phyloP scores from a whole-genome alignment of 2,329 filamentous ascomycete species.

The Curvularia verruculosa region DNA sequence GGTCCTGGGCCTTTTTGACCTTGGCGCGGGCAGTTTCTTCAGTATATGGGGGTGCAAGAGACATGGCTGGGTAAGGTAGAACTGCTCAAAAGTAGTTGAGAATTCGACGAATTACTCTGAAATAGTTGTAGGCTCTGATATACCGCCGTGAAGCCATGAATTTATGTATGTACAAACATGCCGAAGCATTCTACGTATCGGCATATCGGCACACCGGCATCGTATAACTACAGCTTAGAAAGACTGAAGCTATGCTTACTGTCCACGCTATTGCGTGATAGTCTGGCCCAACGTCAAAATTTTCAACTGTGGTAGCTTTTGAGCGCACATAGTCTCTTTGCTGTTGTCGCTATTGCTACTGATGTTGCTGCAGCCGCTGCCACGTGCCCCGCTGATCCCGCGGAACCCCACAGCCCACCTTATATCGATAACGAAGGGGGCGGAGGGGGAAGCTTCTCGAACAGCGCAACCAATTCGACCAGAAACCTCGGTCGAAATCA shows the following conservation, averaged over 20 bases:
- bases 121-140: background rate
- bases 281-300: background rate
- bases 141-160: background rate
- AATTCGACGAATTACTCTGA: background rate
- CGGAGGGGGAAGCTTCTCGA: slow-evolving; percentile 7
- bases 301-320: background rate
- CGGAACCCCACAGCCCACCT: background rate
- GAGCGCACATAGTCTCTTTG: background rate
- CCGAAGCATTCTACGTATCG: slow-evolving; percentile 5
- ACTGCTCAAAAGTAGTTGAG: background rate
- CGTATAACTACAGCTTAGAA: background rate
- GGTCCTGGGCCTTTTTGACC: slow-evolving; percentile 82
- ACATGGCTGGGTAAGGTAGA: slow-evolving; percentile 40
- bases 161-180: background rate
- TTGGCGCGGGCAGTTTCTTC: slow-evolving; percentile 73
- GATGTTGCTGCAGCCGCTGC: no score
- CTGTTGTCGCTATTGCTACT: background rate
- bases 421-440: background rate
- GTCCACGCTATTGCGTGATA: background rate
- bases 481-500: background rate
- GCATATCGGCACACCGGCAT: slow-evolving; percentile 20
- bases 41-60: slow-evolving; percentile 73
- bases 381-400: background rate
- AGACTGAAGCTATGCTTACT: background rate
- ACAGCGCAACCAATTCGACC: background rate